phyloP scores from a whole-genome alignment of 306 rosid genomes.

The Echinosophora koreensis region DNA sequence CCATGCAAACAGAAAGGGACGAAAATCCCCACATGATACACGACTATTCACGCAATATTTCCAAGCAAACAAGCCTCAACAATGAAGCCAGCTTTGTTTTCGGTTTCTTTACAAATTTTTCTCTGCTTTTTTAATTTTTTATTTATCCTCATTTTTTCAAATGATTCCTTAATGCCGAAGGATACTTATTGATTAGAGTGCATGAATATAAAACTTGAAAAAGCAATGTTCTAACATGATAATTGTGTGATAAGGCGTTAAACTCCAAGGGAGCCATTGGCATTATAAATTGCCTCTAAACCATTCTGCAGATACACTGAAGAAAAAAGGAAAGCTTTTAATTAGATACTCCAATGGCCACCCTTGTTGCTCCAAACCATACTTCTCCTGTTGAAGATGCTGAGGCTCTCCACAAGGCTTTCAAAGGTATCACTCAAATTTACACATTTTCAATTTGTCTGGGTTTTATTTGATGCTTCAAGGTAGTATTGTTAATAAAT shows the following conservation, averaged over 20 bases:
- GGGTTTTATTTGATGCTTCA: background rate
- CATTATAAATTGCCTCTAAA: conserved; percentile 33
- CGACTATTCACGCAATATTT: conserved; percentile 25
- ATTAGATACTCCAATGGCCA: conserved; percentile 56
- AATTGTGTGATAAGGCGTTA: conserved; percentile 51
- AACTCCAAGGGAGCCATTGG: conserved; percentile 35
- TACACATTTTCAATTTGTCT: background rate
- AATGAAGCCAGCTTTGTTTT: conserved; percentile 10
- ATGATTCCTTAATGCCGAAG: background rate
- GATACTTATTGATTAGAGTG: conserved; percentile 28
- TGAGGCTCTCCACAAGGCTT: too few species aligned
- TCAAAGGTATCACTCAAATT: background rate
- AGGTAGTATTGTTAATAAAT: background rate
- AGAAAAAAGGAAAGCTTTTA: conserved; percentile 16
- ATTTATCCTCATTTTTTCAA: background rate
- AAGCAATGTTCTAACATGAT: conserved; percentile 28
- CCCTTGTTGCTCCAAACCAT: conserved; percentile 55
- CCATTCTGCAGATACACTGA: background rate
- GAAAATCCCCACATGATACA: conserved; percentile 11
- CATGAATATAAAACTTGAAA: conserved; percentile 2
- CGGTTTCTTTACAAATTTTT: conserved; percentile 8
- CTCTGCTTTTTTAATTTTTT: background rate
- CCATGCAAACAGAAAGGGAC: conserved; percentile 49
- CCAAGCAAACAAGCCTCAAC: conserved; percentile 1
- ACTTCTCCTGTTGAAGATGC: background rate